Evolutionary conservation across 345 rosid species (phyloP), one percentile per base, ranked within the genome.

Genomic region (Salix caprea): DNA sequence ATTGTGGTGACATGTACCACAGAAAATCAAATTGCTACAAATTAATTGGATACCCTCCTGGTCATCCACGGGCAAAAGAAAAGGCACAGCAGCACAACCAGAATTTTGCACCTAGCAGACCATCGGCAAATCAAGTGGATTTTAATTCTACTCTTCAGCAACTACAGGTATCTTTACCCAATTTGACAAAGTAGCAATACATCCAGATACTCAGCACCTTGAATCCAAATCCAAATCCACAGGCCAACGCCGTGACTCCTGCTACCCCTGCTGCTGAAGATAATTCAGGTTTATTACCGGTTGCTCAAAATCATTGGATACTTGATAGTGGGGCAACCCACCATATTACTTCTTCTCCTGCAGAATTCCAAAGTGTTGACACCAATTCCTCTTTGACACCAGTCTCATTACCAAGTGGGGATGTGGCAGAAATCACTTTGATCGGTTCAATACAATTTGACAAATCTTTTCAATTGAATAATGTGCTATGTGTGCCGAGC

Each of bases 321-420:
- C 37, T 80, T 2, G 70, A 80, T 5, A 75, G 52, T 40, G 52
- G 72, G 1, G 76, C 42, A 19, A 28, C 83, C 14, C 4, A 76
- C 11, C 21, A 80, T 50, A 71, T 80, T 70, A 36, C 76, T 68
- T 68, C 28, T 4, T 68, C 71, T 68, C 71, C 50, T 24, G 2
- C 32, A 36, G 5, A 0, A 36, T 37, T 68, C 5, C 0, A 24
- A 14, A 2, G 10, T 68, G 5, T 39, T 6, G 64, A 46, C 19
- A 28, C 0, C 6, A 23, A 23, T 11, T 11, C 1, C 1, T 32
- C 9, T 0, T 34, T 39, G 24, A 14, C 58, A 21, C 34, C 11
- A 8, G 19, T 23, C 4, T 2, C n/a, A 1, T 14, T 75, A 6
- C 75, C 71, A 2, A 69, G 65, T 76, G 71, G 80, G 6, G 21